phyloP scores from a whole-genome alignment of 2,329 filamentous ascomycete species.

The Aquanectria penicillioides region DNA sequence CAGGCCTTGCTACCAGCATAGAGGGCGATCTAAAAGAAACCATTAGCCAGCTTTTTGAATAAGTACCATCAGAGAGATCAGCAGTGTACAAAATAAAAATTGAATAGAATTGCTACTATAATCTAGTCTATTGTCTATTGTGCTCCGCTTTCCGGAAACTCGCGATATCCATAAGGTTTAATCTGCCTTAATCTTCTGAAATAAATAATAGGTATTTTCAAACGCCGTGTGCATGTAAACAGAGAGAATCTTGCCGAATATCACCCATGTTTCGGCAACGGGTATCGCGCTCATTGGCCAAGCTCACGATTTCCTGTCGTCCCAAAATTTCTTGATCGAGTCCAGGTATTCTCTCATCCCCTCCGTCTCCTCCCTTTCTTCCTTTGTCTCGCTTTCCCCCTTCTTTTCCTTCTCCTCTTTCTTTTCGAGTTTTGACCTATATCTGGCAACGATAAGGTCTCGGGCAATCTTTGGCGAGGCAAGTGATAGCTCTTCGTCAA shows the following conservation, averaged over 20 bases:
- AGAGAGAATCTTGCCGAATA: too few relatives aligned
- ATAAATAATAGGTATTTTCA: too few relatives aligned
- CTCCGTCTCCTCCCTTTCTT: slow-evolving; percentile 20
- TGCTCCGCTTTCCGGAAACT: too few relatives aligned
- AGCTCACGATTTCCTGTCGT: neutral
- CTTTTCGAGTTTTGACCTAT: slow-evolving; percentile 32
- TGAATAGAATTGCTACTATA: too few relatives aligned
- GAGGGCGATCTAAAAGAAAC: slow-evolving; percentile 28
- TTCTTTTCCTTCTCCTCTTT: slow-evolving; percentile 3
- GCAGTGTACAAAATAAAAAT: too few relatives aligned
- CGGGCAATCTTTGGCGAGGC: slow-evolving; percentile 37
- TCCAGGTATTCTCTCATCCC: slow-evolving; percentile 37
- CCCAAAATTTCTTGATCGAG: slow-evolving; percentile 14
- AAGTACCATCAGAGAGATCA: too few relatives aligned
- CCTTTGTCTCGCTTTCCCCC: neutral
- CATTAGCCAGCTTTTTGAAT: slow-evolving; percentile 11
- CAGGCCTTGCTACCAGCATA: slow-evolving; percentile 31
- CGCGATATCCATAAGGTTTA: too few relatives aligned
- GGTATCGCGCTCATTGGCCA: too few relatives aligned
- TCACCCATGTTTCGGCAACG: too few relatives aligned
- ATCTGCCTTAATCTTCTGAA: too few relatives aligned
- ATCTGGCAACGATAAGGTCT: slow-evolving; percentile 31
- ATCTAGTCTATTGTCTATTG: too few relatives aligned
- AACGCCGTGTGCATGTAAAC: too few relatives aligned
- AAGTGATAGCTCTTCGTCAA: slow-evolving; percentile 34